These are phyloP conservation scores for Beauveria sp. DNA, from an alignment of 2,329 filamentous ascomycete species.

Conservation along the genomic window DNA sequence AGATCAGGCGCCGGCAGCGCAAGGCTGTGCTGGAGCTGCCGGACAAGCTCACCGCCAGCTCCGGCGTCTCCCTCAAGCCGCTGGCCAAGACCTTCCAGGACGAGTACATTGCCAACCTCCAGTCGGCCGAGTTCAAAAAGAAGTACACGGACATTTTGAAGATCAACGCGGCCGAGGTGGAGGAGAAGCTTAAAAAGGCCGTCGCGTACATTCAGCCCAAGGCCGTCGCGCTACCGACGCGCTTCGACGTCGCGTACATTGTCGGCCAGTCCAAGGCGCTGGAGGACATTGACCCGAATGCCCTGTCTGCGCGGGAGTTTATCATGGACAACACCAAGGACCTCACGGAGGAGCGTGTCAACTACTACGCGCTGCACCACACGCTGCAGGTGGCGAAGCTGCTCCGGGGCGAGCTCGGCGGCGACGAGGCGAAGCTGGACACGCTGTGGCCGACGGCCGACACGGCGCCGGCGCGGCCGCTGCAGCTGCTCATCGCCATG, in stretches of 20 bases:
- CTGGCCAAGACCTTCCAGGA: neutral
- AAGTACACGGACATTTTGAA: neutral
- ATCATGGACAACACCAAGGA: neutral
- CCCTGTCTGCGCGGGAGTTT: neutral
- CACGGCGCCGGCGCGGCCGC: neutral
- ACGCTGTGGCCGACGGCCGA: neutral
- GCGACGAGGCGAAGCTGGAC: neutral
- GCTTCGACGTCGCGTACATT: neutral
- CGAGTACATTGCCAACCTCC: neutral
- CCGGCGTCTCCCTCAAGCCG: neutral
- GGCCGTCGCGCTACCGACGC: neutral
- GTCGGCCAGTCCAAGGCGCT: neutral
- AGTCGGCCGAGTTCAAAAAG: neutral
- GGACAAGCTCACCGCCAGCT: neutral
- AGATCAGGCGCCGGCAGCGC: neutral
- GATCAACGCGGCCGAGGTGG: neutral
- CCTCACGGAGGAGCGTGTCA: neutral
- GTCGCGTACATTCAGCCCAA: neutral
- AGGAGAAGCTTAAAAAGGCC: neutral
- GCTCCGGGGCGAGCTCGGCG: neutral
- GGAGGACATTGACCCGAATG: neutral
- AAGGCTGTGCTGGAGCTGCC: neutral
- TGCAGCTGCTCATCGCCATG: neutral
- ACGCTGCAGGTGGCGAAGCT: neutral
- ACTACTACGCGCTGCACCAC: neutral